Evolutionary conservation across 805 yeast species (phyloP).

Genomic region (Candida bentonensis): DNA sequence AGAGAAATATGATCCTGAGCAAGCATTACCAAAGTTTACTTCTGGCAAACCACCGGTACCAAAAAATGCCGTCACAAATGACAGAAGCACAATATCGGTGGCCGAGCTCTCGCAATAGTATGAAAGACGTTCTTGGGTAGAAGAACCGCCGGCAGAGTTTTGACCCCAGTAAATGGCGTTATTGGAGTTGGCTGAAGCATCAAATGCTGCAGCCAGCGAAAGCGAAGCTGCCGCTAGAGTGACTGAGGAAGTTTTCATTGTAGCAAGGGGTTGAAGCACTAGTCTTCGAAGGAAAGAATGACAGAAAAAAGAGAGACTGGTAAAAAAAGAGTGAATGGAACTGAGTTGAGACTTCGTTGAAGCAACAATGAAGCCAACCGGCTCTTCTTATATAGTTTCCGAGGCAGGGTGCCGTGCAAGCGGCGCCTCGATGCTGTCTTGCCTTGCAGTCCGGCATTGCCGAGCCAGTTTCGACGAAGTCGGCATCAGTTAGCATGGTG

Average conservation of each 20-base stretch:
- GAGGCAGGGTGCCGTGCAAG: no score
- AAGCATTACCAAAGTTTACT: constrained; percentile 46
- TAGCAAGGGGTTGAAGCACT: no score
- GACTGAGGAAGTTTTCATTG: no score
- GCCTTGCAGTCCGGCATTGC: no score
- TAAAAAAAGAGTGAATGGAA: not conserved
- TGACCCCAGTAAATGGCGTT: constrained; percentile 89
- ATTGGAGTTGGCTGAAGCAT: constrained; percentile 29
- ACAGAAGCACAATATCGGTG: constrained; percentile 47
- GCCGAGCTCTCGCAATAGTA: constrained; percentile 54
- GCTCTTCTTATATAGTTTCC: no score
- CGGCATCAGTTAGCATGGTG: no score
- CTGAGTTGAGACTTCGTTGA: not conserved
- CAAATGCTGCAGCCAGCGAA: constrained; percentile 5
- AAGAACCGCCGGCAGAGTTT: constrained; percentile 41
- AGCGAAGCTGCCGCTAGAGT: no score
- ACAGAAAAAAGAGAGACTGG: constrained; percentile 4
- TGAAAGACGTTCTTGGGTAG: constrained; percentile 30
- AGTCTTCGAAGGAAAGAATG: not conserved
- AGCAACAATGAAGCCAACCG: not conserved
- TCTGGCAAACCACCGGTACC: constrained; percentile 18
- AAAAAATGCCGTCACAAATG: constrained; percentile 59
- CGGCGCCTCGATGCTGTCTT: no score
- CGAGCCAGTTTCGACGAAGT: no score
- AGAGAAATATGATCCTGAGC: constrained; percentile 21